Percentiles rank a stretch among this genome's conserved stretches.
Conservation (phyloP, 2,329 filamentous ascomycete species). For the Pseudocercospora cruenta region DNA sequence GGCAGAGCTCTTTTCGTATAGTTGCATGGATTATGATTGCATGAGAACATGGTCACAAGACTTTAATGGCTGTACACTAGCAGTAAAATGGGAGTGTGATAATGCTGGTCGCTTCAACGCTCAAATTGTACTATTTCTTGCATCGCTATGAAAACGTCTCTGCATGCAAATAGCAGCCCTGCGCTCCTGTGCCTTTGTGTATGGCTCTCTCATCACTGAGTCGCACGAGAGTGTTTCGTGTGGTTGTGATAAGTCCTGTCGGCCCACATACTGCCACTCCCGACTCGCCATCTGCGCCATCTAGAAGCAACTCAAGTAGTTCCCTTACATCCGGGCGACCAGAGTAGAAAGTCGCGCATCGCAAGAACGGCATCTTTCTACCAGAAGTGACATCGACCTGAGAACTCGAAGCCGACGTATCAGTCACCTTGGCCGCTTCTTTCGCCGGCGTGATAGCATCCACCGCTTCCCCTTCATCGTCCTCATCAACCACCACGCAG, state of each 20-base stretch:
- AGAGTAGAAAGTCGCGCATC: conserved; percentile 30
- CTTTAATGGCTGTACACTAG: background rate
- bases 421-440: background rate
- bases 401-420: background rate
- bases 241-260: conserved; percentile 25
- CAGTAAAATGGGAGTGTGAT: background rate
- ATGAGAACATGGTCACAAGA: conserved; percentile 2
- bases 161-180: conserved; percentile 31
- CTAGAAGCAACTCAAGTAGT: conserved; percentile 26
- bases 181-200: conserved; percentile 33
- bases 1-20: background rate
- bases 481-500: conserved; percentile 25
- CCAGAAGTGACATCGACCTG: background rate
- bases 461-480: conserved; percentile 20
- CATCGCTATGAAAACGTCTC: conserved; percentile 26
- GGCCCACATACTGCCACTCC: conserved; percentile 32
- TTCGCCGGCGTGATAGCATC: conserved; percentile 11
- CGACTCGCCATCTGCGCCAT: conserved; percentile 32
- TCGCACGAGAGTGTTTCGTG: conserved; percentile 27
- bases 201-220: conserved; percentile 31
- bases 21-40: background rate
- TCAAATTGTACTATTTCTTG: background rate
- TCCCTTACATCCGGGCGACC: conserved; percentile 29
- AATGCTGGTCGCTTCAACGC: background rate
- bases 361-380: conserved; percentile 22